Conservation (phyloP, 2,329 filamentous ascomycete genomes). For the Xylaria sp. region DNA sequence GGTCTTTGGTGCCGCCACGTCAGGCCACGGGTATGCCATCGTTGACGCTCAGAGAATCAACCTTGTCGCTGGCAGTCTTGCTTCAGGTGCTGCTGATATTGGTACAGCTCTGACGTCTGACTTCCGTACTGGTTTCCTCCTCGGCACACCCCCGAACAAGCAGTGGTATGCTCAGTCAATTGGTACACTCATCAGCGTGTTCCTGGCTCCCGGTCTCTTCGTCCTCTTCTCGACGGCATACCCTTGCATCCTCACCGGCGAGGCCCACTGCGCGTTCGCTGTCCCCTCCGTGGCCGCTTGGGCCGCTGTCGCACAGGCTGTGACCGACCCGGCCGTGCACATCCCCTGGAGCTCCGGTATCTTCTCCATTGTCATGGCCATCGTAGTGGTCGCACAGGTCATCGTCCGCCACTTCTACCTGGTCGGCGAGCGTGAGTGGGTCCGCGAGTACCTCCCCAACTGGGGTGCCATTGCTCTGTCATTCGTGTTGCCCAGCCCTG, state of each 20-base stretch:
- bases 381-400: conserved; percentile 47
- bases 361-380: conserved; percentile 51
- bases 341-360: conserved; percentile 53
- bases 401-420: conserved; percentile 51
- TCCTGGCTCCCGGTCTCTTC: conserved; percentile 62
- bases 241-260: conserved; percentile 55
- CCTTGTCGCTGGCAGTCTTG: conserved; percentile 56
- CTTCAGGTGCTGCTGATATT: conserved; percentile 51
- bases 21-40: conserved; percentile 45
- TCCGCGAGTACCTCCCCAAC: conserved; percentile 53
- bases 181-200: conserved; percentile 59
- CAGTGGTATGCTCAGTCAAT: conserved; percentile 63
- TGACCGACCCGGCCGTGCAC: conserved; percentile 51
- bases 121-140: conserved; percentile 63
- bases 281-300: conserved; percentile 61
- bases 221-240: conserved; percentile 64
- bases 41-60: conserved; percentile 57
- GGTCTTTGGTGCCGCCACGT: conserved; percentile 60
- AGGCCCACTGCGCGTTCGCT: conserved; percentile 51
- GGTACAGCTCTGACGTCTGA: conserved; percentile 53
- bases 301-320: conserved; percentile 59
- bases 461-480: conserved; percentile 57
- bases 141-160: conserved; percentile 57
- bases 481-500: conserved; percentile 52
- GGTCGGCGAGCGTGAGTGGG: conserved; percentile 48